phyloP scores from a whole-genome alignment of 805 yeast species.

The Hanseniaspora hatyaiensis region DNA sequence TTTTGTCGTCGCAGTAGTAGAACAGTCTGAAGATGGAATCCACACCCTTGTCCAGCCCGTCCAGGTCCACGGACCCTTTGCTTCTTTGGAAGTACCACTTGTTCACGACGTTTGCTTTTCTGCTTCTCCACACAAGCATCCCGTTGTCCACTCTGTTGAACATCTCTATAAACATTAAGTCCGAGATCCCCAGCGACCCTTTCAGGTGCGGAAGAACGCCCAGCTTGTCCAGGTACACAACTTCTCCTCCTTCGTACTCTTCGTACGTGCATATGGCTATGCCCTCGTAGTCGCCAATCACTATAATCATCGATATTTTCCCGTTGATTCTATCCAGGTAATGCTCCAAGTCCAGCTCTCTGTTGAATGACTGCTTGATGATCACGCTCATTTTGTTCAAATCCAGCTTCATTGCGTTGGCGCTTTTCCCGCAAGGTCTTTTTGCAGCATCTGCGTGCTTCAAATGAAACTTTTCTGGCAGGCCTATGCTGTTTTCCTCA shows the following conservation, averaged over 20 bases:
- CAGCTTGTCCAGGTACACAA: constrained; percentile 85
- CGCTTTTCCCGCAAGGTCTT: not conserved
- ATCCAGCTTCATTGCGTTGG: constrained; percentile 33
- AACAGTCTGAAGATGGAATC: constrained; percentile 32
- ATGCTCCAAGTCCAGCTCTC: constrained; percentile 49
- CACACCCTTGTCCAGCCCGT: constrained; percentile 25
- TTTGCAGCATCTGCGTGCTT: not conserved
- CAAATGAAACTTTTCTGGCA: constrained; percentile 21
- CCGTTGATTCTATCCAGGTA: constrained; percentile 58
- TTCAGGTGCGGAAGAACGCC: constrained; percentile 77
- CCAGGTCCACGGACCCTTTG: constrained; percentile 47
- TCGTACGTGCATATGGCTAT: constrained; percentile 90
- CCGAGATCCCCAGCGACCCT: constrained; percentile 90
- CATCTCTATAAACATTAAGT: constrained; percentile 76
- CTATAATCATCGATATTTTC: constrained; percentile 59
- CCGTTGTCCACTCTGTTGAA: constrained; percentile 55
- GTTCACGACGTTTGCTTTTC: constrained; percentile 78
- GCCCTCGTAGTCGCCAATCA: constrained; percentile 92
- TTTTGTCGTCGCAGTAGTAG: constrained; percentile 31
- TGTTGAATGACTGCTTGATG: constrained; percentile 70
- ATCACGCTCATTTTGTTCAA: constrained; percentile 45
- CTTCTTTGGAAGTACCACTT: constrained; percentile 96
- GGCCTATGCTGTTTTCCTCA: constrained; percentile 22
- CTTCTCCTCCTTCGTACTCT: constrained; percentile 28
- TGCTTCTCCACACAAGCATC: constrained; percentile 72